Percentiles rank a stretch among this genome's conserved stretches.
Evolutionary conservation across 2,329 filamentous ascomycete genomes (phyloP).

Genomic region (Sarocladium kiliense): DNA sequence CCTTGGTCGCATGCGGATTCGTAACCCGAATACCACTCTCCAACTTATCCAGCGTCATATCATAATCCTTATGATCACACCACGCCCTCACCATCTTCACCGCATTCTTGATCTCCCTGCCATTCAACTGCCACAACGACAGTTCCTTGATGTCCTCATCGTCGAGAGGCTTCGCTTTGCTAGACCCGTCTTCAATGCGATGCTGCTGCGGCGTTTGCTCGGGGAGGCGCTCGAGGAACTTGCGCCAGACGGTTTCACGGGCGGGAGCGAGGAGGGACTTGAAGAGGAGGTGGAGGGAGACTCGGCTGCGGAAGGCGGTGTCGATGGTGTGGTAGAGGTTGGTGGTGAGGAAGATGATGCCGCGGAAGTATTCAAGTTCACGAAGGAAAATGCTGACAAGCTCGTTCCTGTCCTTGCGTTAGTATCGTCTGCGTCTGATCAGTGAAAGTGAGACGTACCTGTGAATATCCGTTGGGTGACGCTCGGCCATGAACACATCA

Average conservation of each 20-base stretch:
- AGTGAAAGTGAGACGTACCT: slow-evolving; percentile 10
- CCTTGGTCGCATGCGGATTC: slow-evolving; percentile 35
- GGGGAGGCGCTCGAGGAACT: slow-evolving; percentile 36
- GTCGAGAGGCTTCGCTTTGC: slow-evolving; percentile 14
- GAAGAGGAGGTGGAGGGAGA: slow-evolving; percentile 43
- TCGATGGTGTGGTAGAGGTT: slow-evolving; percentile 38
- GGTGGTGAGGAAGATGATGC: slow-evolving; percentile 40
- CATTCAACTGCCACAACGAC: slow-evolving; percentile 36
- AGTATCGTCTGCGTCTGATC: not conserved
- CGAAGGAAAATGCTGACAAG: slow-evolving; percentile 42
- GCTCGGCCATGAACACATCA: slow-evolving; percentile 39
- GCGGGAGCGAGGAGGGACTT: slow-evolving; percentile 30
- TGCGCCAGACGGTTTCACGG: slow-evolving; percentile 37
- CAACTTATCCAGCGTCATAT: slow-evolving; percentile 33
- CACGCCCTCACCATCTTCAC: slow-evolving; percentile 40
- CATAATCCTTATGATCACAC: slow-evolving; percentile 39
- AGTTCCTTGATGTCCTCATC: slow-evolving; percentile 34
- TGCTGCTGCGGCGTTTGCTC: not conserved
- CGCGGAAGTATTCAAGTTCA: slow-evolving; percentile 39
- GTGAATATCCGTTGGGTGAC: slow-evolving; percentile 38
- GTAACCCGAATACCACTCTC: slow-evolving; percentile 42
- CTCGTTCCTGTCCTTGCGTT: slow-evolving; percentile 30
- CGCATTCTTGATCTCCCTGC: slow-evolving; percentile 41
- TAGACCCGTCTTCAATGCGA: slow-evolving; percentile 10
- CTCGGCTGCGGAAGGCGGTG: slow-evolving; percentile 38